Conservation (phyloP, 176 grass and related monocot genomes). For the Stipa capillata region DNA sequence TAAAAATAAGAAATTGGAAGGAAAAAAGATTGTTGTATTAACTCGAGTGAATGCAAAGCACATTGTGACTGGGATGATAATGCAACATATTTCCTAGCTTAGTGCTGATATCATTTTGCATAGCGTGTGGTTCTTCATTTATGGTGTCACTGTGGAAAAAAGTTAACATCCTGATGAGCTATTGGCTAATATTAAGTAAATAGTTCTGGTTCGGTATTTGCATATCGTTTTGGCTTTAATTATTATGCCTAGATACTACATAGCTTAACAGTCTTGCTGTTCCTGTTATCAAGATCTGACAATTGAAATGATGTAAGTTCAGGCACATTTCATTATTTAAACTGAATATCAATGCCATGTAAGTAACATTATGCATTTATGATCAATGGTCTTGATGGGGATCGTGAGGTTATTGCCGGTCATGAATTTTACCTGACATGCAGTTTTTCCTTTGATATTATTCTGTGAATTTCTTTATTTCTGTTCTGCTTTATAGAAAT, state of each 20-base stretch:
- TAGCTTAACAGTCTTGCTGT: not conserved
- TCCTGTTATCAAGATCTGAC: too few species aligned
- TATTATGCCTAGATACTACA: not conserved
- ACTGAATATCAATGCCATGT: not conserved
- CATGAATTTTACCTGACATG: not conserved
- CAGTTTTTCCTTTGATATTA: not conserved
- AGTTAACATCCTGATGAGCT: too few species aligned
- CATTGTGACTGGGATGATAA: too few species aligned
- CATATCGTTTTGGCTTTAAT: not conserved
- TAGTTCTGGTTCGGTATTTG: not conserved
- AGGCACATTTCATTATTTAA: not conserved
- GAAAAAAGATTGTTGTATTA: not conserved
- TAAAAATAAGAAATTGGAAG: not conserved
- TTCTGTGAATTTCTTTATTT: not conserved
- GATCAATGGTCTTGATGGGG: not conserved
- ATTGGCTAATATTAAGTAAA: not conserved
- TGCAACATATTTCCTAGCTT: too few species aligned
- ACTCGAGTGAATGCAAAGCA: not conserved
- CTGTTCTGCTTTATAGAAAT: not conserved
- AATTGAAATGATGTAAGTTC: not conserved
- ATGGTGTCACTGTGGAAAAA: too few species aligned
- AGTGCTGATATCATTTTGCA: too few species aligned
- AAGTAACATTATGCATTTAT: not conserved
- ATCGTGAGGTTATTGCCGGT: not conserved
- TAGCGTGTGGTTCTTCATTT: too few species aligned